Conservation (phyloP, 768 basidiomycete species). For the Tylopilus vinaceipallidus region DNA sequence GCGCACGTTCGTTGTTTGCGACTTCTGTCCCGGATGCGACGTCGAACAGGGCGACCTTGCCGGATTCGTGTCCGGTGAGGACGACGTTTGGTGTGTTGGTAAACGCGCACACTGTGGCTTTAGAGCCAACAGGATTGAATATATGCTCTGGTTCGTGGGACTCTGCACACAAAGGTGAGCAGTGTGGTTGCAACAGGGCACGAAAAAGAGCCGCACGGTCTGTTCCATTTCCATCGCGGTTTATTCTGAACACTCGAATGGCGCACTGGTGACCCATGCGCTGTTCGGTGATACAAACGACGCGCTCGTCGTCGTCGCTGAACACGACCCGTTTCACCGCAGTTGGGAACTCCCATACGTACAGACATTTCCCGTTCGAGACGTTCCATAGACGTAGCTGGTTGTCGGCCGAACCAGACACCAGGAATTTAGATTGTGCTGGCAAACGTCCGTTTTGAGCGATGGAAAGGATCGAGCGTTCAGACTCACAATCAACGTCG, state of each 20-base stretch:
- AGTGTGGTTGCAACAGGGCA: neutral
- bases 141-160: constrained; percentile 68
- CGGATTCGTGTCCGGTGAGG: constrained; percentile 95
- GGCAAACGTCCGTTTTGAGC: neutral
- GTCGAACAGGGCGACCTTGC: constrained; percentile 91
- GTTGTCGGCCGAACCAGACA: constrained; percentile 95
- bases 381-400: constrained; percentile 89
- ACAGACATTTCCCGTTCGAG: constrained; percentile 85
- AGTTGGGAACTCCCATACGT: constrained; percentile 96
- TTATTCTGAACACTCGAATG: constrained; percentile 87
- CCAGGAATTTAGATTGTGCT: constrained; percentile 83
- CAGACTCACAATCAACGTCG: constrained; percentile 85
- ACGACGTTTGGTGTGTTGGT: constrained; percentile 74
- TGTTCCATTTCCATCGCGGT: constrained; percentile 76
- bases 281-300: constrained; percentile 96
- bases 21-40: constrained; percentile 84
- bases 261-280: constrained; percentile 92
- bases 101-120: constrained; percentile 96
- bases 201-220: constrained; percentile 57
- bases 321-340: constrained; percentile 96
- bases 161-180: constrained; percentile 46
- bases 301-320: constrained; percentile 76
- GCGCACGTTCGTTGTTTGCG: constrained; percentile 80
- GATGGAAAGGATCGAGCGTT: neutral
- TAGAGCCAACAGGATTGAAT: constrained; percentile 89